Evolutionary conservation across 495 filamentous ascomycete species (phyloP), one percentile per base, ranked within the genome.

Genomic region (Hypomontagnella submonticulosa): DNA sequence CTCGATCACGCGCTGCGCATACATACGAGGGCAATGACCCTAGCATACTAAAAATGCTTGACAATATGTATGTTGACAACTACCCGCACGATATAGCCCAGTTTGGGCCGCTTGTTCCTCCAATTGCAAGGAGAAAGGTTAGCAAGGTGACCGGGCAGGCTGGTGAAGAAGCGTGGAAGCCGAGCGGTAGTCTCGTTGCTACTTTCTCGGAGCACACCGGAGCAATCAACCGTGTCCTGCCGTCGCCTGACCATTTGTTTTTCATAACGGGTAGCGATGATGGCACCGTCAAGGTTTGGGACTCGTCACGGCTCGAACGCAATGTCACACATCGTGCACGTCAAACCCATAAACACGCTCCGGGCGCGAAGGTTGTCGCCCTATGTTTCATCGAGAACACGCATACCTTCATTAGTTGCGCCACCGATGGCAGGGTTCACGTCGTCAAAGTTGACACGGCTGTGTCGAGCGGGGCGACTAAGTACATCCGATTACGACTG

Each of bases 211-310:
- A 98, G 72, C 96, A 99, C 71, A 87, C 82, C 11, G 91, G 83
- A 1, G 84, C 91, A 16, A 86, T 98, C 66, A 97, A 91, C 66
- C 85, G 93, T 4, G 86, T 98, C 11, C 81, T 91, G 4, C 83
- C 92, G 18, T 88, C 94, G 1, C 92, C 96, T 6, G 96, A 98
- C 74, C 96, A 99, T 74, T 79, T 85, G 3, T 99, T 99, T 79
- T 99, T 99, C 75, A 83, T 95, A 23, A 98, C 94, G 0, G 95
- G 84, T 4, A 93, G 93, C 10, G 93, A 98, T 75, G 96, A 99
- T 77, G 90, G 93, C 8, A 89, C 85, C 12, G 92, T 97, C 38
- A 96, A 92, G 69, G 83, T 99, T 7, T 99, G 96, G 96, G 96
- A 99, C 75, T 89, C 92, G 9, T 85, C 86, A 18, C 85, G 96